These are phyloP conservation scores for Xerocomus potaroensis DNA, from an alignment of 768 basidiomycete species.

Conservation along the genomic window DNA sequence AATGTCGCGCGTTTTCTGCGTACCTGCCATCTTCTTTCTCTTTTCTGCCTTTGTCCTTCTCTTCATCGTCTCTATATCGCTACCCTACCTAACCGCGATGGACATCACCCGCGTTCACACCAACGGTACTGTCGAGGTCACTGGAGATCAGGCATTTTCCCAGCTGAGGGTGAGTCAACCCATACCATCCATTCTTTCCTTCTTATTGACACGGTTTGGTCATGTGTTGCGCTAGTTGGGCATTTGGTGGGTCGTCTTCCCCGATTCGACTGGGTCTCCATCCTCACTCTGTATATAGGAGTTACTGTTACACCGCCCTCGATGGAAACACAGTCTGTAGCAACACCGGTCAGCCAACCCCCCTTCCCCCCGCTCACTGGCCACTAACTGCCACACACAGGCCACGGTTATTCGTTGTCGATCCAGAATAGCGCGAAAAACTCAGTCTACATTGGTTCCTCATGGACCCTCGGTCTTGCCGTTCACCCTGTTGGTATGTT, in stretches of 20 bases:
- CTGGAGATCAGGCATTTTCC: conserved; percentile 28
- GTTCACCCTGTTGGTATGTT: conserved; percentile 70
- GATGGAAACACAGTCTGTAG: conserved; percentile 42
- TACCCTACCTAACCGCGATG: conserved; percentile 62
- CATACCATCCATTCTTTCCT: neutral
- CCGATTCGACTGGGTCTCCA: neutral
- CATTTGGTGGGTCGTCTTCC: conserved; percentile 48
- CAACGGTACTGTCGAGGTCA: conserved; percentile 25
- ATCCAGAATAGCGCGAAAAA: conserved; percentile 24
- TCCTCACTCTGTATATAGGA: conserved; percentile 40
- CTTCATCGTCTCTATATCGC: conserved; percentile 65
- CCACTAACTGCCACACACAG: conserved; percentile 25
- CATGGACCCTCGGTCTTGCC: conserved; percentile 72
- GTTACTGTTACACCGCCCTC: conserved; percentile 50
- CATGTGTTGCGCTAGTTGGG: conserved; percentile 48
- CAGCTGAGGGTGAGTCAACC: conserved; percentile 52
- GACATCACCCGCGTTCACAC: conserved; percentile 63
- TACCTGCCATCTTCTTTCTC: conserved; percentile 57
- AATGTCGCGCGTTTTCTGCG: conserved; percentile 52
- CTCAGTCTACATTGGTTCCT: conserved; percentile 40
- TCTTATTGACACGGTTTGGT: conserved; percentile 1
- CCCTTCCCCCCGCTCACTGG: neutral
- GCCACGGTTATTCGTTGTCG: conserved; percentile 52
- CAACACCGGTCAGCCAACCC: conserved; percentile 36
- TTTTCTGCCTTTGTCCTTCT: conserved; percentile 60